These are phyloP conservation scores for Saururus chinensis DNA, from an alignment of 164 flowering plant species.

Conservation along the genomic window DNA sequence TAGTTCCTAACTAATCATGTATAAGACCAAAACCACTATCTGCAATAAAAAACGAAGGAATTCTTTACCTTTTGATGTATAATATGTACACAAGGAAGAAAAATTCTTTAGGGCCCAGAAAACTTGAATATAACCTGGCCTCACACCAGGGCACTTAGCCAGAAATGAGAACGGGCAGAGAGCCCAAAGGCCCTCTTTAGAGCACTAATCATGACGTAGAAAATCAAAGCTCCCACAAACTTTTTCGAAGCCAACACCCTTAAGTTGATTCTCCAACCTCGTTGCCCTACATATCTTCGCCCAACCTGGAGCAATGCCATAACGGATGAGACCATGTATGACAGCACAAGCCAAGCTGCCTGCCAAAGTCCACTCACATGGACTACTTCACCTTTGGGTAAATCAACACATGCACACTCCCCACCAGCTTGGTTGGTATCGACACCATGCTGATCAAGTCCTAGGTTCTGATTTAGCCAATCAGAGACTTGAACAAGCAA, in stretches of 20 bases:
- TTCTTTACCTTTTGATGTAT: neutral
- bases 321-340: constrained; percentile 34
- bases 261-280: constrained; percentile 60
- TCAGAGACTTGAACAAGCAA: constrained; percentile 46
- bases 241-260: constrained; percentile 72
- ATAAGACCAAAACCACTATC: no score
- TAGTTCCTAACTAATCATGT: no score
- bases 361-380: constrained; percentile 36
- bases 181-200: constrained; percentile 28
- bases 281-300: constrained; percentile 35
- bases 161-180: neutral
- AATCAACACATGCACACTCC: constrained; percentile 34
- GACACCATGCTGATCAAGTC: constrained; percentile 29
- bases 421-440: constrained; percentile 1
- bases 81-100: neutral
- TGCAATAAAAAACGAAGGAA: neutral
- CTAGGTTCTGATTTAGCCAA: constrained; percentile 55
- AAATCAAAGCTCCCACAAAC: constrained; percentile 34
- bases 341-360: constrained; percentile 25
- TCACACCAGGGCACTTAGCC: constrained; percentile 1
- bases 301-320: constrained; percentile 17
- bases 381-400: constrained; percentile 15
- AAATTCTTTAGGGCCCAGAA: neutral
- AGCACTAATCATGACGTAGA: constrained; percentile 17
- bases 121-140: neutral